Conservation (phyloP, 805 yeast species). For the Candida lessepsii region DNA sequence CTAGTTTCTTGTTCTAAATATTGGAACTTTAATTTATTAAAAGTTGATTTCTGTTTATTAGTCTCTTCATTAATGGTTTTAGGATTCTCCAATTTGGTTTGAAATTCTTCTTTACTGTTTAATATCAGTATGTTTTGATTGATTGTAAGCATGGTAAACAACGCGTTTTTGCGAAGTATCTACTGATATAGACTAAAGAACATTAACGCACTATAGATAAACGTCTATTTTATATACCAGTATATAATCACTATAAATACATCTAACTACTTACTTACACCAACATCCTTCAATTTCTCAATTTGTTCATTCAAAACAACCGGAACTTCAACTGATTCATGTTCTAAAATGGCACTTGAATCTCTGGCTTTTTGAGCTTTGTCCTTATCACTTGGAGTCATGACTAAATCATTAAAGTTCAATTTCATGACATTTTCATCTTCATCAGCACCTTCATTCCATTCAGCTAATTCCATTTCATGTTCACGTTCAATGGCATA, state of each 20-base stretch:
- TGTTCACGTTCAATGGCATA: constrained; percentile 84
- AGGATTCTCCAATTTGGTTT: constrained; percentile 26
- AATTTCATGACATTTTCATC: constrained; percentile 32
- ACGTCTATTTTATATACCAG: background rate
- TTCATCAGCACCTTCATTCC: constrained; percentile 55
- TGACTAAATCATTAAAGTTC: constrained; percentile 45
- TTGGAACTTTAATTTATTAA: constrained; percentile 58
- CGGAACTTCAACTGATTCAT: constrained; percentile 52
- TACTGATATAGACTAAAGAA: no score
- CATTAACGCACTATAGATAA: no score
- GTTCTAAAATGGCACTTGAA: constrained; percentile 24
- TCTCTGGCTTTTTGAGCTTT: constrained; percentile 4
- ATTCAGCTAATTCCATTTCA: constrained; percentile 64
- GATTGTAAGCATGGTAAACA: constrained; percentile 4
- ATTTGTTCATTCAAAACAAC: constrained; percentile 45
- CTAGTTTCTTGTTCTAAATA: constrained; percentile 72
- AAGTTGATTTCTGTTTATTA: constrained; percentile 37
- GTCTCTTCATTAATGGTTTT: constrained; percentile 33
- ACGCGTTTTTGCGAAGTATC: constrained; percentile 4
- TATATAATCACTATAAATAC: background rate
- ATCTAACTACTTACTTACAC: constrained; percentile 15
- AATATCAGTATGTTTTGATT: constrained; percentile 12
- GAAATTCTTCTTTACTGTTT: constrained; percentile 18
- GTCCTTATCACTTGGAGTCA: constrained; percentile 40
- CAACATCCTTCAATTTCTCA: constrained; percentile 36